These are phyloP conservation scores for Penicillium sp. DNA, from an alignment of 2,329 filamentous ascomycete genomes.

Conservation along the genomic window DNA sequence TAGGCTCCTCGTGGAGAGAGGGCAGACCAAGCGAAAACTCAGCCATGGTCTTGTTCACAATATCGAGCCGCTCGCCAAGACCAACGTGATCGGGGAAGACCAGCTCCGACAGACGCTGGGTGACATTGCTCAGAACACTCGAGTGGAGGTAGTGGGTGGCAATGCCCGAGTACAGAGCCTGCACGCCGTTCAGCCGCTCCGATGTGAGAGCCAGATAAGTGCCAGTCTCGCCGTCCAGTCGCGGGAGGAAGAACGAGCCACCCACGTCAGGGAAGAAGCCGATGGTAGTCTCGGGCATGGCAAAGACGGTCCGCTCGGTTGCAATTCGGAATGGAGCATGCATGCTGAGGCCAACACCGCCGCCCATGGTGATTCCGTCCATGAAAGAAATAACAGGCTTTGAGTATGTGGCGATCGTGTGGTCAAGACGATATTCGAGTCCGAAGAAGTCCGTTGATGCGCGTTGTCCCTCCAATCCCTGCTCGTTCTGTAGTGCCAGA, in stretches of 20 bases:
- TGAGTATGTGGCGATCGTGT: conserved; percentile 86
- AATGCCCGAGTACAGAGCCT: conserved; percentile 85
- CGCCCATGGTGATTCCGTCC: conserved; percentile 98
- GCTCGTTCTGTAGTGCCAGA: conserved; percentile 69
- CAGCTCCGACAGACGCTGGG: conserved; percentile 82
- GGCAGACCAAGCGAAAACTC: conserved; percentile 88
- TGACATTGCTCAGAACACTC: conserved; percentile 74
- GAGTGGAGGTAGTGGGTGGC: conserved; percentile 97
- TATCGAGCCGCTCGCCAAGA: conserved; percentile 60
- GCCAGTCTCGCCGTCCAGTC: conserved; percentile 80
- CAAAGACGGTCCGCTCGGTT: conserved; percentile 91
- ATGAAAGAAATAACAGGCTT: conserved; percentile 96
- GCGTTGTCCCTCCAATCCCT: conserved; percentile 66
- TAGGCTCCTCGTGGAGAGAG: conserved; percentile 56
- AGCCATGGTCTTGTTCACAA: conserved; percentile 84
- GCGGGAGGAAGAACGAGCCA: conserved; percentile 89
- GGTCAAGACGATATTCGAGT: conserved; percentile 93
- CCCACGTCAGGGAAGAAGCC: conserved; percentile 99
- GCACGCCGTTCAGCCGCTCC: conserved; percentile 73
- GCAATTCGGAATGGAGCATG: conserved; percentile 96
- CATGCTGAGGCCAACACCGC: conserved; percentile 87
- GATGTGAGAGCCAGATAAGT: conserved; percentile 93
- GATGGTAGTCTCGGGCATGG: conserved; percentile 98
- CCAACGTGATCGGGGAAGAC: conserved; percentile 75
- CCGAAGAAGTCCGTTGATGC: conserved; percentile 82